Base-by-base conservation (phyloP, 1,284 basidiomycete species). In the Apiotrichum akiyoshidainum region DNA sequence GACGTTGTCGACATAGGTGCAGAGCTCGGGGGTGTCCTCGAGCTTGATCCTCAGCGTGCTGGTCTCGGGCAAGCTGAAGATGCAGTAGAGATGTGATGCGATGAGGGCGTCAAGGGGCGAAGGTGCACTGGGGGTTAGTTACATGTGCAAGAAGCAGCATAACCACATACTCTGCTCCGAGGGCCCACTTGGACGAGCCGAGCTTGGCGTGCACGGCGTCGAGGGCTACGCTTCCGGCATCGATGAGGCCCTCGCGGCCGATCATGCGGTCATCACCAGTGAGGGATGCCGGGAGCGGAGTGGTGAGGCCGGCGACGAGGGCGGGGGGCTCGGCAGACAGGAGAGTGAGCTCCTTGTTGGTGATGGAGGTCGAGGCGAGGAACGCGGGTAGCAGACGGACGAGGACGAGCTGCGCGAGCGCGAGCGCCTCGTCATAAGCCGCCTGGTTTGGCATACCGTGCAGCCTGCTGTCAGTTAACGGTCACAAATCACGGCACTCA, bases 91-190 rank as follows among this genome's bases (percentile, higher is more conserved):
- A 42, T 78, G 71, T 1, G 75, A 73, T 4, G 71, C 70, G 16
- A 78, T 65, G 12, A 78, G 61, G 0, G 77, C 76, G 49, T 78
- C 77, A 4, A 78, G 65, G 0, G 76, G 71, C 26, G 75, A 74
- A 5, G 75, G 70, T 2, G 58, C 41, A 19, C 74, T 73, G 59
- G 9, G 2, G 62, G 61, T 39, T 8, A 17, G 4, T n/a, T 13
- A 6, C 14, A 33, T 37, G 7, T 35, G 37, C 11, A 3, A 11
- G 5, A 10, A 37, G 5, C 37, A 3, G 37, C 37, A 19, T 12
- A 35, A 34, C 14, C 19, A 68, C 72, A 62, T 50, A 73, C 73
- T 53, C 63, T 6, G 75, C 68, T 0, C 64, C 67, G 10, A 73
- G 54, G 5, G 68, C 69, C 75, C 75, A 77, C 16, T 35, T 34